phyloP scores from a whole-genome alignment of 306 rosid genomes.

The Vigna mungo region DNA sequence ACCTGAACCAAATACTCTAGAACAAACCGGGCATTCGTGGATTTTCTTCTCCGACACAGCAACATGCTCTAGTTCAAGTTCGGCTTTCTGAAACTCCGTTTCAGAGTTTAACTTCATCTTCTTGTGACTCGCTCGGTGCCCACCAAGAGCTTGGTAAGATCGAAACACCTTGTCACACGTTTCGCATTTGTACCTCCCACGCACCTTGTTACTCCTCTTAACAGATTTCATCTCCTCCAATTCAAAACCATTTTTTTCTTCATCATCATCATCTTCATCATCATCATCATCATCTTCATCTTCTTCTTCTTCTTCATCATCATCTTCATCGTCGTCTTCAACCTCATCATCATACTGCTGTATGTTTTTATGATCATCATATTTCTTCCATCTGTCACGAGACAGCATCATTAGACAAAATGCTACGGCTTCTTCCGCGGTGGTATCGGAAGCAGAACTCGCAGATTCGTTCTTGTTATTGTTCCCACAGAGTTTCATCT shows the following conservation, averaged over 20 bases:
- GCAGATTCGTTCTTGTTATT: slow-evolving; percentile 52
- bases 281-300: slow-evolving; percentile 19
- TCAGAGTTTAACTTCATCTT: slow-evolving; percentile 54
- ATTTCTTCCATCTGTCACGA: slow-evolving; percentile 71
- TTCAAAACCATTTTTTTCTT: slow-evolving; percentile 62
- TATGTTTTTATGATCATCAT: neutral
- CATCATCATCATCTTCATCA: slow-evolving; percentile 35
- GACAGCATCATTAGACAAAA: slow-evolving; percentile 88
- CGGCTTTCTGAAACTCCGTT: neutral
- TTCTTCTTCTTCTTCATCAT: neutral
- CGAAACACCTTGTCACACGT: slow-evolving; percentile 82
- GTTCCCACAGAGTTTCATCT: neutral
- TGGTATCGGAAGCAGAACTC: slow-evolving; percentile 75
- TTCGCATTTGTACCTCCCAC: slow-evolving; percentile 85
- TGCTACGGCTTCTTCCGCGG: slow-evolving; percentile 83
- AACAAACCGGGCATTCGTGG: slow-evolving; percentile 86
- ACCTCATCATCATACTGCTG: neutral
- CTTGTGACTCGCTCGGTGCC: slow-evolving; percentile 97
- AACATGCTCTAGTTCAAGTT: slow-evolving; percentile 9
- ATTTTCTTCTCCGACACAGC: slow-evolving; percentile 53
- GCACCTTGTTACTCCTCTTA: slow-evolving; percentile 37
- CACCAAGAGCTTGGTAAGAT: slow-evolving; percentile 93
- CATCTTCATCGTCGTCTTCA: neutral
- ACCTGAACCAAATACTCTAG: slow-evolving; percentile 84
- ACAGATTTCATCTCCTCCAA: slow-evolving; percentile 58